Base-by-base conservation (phyloP, 345 rosid species). In the Gossypium mustelinum region DNA sequence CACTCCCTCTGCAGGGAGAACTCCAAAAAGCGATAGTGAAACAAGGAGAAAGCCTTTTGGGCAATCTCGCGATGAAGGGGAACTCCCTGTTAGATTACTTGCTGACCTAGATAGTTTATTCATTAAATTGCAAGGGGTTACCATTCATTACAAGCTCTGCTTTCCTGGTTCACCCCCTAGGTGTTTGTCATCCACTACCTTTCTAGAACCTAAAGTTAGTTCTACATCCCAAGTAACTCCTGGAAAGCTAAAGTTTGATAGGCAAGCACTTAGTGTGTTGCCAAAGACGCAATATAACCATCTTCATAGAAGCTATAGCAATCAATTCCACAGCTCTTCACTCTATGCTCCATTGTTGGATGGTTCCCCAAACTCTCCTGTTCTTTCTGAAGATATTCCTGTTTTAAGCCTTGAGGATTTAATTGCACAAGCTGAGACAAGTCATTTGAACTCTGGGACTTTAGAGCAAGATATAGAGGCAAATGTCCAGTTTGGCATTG, bases 81-180 rank as follows among this genome's bases (percentile, higher is more conserved):
- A 89, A 78, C 79, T 86, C 52, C 89, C 94, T 29, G 80, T 82
- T 80, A 88, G 97, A 80, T 82, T 87, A 66, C 90, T 94, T 74
- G 90, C 92, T 74, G 98, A 90, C 54, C 63, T 83, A 12, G 98
- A 94, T 77, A 94, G 98, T 83, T 77, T 88, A 29, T 94, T 94
- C 73, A 48, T 87, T 55, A 81, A 77, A 39, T 75, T 91, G 81
- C 83, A 82, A 73, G 94, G 94, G 57, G 87, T 94, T 75, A 80
- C 80, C 29, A 72, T 94, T 78, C 98, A 94, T 80, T 94, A 89
- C 87, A 94, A 94, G 87, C 85, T 92, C 60, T 86, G 86, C 71
- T 77, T 83, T 75, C 97, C 97, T 70, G 83, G 81, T 77, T 85
- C 93, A 22, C 83, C 89, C 17, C 79, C 78, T 25, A 90, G 87